A percentile compares a stretch with the other conserved stretches of the same genome.
These are phyloP conservation scores for Penicillium pancosmium DNA, from an alignment of 495 filamentous ascomycete species.

Conservation along the genomic window DNA sequence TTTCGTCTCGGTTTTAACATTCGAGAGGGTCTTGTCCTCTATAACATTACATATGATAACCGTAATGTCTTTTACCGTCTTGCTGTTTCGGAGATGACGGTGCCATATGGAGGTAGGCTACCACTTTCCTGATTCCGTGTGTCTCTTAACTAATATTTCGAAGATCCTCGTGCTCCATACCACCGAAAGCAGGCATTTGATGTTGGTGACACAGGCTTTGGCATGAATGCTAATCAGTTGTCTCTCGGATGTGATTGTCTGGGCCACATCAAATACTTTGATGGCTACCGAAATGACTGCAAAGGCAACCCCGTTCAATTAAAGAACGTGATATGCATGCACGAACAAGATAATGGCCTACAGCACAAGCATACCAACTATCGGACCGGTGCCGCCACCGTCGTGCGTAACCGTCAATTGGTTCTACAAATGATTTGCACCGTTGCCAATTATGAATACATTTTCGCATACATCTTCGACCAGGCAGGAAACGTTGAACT, in stretches of 20 bases:
- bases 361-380: slow-evolving; percentile 72
- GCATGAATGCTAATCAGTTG: slow-evolving; percentile 67
- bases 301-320: slow-evolving; percentile 57
- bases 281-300: slow-evolving; percentile 57
- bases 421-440: slow-evolving; percentile 76
- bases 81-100: slow-evolving; percentile 74
- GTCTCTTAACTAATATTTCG: slow-evolving; percentile 29
- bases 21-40: slow-evolving; percentile 63
- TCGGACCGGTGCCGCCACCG: slow-evolving; percentile 59
- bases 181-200: slow-evolving; percentile 73
- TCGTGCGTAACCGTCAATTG: slow-evolving; percentile 63
- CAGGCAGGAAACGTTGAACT: slow-evolving; percentile 79
- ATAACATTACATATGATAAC: slow-evolving; percentile 69
- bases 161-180: slow-evolving; percentile 66
- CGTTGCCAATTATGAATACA: slow-evolving; percentile 82
- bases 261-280: slow-evolving; percentile 68
- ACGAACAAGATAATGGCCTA: slow-evolving; percentile 69
- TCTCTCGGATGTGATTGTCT: slow-evolving; percentile 69
- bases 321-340: slow-evolving; percentile 64
- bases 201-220: slow-evolving; percentile 68
- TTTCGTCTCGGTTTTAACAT: slow-evolving; percentile 68
- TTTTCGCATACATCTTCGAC: slow-evolving; percentile 84
- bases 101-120: slow-evolving; percentile 53
- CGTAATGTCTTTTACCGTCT: slow-evolving; percentile 71
- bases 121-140: too few species aligned